These are phyloP conservation scores for Sarocladium brachiariae DNA, from an alignment of 2,329 filamentous ascomycete species.

Conservation along the genomic window DNA sequence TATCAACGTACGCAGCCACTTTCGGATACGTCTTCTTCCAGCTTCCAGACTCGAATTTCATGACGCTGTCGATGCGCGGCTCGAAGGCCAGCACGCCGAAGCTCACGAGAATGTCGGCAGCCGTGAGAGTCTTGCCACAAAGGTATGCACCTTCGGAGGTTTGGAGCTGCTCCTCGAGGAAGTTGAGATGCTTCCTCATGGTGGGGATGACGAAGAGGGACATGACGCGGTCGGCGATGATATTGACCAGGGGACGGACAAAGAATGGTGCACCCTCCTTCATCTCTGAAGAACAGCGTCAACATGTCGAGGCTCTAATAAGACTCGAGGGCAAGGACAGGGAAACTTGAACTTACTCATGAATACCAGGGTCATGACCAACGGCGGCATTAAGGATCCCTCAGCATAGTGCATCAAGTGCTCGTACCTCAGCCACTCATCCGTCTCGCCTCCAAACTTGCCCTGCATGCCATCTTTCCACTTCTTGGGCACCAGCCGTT, in stretches of 20 bases:
- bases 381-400: constrained; percentile 69
- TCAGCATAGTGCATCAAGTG: constrained; percentile 81
- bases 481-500: constrained; percentile 41
- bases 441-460: constrained; percentile 52
- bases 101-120: constrained; percentile 48
- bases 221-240: constrained; percentile 36
- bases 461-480: constrained; percentile 54
- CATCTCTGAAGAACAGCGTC: not conserved
- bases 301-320: not conserved
- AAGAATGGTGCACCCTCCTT: constrained; percentile 35
- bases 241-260: constrained; percentile 42
- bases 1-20: constrained; percentile 39
- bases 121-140: constrained; percentile 41
- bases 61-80: constrained; percentile 31
- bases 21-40: constrained; percentile 35
- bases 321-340: not conserved
- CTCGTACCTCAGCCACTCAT: constrained; percentile 51
- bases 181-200: constrained; percentile 37
- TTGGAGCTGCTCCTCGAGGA: constrained; percentile 43
- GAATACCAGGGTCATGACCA: constrained; percentile 60
- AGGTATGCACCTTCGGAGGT: constrained; percentile 38
- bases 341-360: constrained; percentile 1
- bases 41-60: constrained; percentile 33
- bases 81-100: constrained; percentile 42
- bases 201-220: constrained; percentile 39